These are phyloP conservation scores for Fusarium sulawesiense DNA, from an alignment of 2,329 filamentous ascomycete genomes.

Conservation along the genomic window DNA sequence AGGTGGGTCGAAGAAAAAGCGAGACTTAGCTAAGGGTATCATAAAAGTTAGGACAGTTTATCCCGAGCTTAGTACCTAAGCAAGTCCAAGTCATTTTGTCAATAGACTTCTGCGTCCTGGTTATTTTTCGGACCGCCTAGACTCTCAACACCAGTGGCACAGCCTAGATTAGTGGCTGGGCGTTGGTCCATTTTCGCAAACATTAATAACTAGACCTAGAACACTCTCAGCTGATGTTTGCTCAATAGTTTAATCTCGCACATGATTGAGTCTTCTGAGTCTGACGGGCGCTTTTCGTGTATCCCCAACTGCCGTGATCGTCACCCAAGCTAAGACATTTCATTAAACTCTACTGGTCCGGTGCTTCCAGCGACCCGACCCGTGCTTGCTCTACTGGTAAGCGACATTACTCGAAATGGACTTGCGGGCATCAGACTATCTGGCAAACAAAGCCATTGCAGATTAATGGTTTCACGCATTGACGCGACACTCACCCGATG, in stretches of 20 bases:
- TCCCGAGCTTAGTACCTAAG: too few relatives aligned
- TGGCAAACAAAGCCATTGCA: background rate
- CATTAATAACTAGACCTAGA: background rate
- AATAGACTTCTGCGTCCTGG: too few relatives aligned
- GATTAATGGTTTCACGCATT: background rate
- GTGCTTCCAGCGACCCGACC: background rate
- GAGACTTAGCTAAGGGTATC: too few relatives aligned
- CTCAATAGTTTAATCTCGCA: background rate
- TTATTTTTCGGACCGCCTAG: too few relatives aligned
- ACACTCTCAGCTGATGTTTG: background rate
- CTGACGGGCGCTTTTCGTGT: too few relatives aligned
- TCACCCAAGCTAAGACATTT: background rate
- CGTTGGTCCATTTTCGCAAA: background rate
- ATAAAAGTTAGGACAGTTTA: too few relatives aligned
- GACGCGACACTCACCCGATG: background rate
- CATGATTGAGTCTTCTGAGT: background rate
- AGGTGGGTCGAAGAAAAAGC: too few relatives aligned
- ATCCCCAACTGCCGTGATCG: background rate
- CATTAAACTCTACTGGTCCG: conserved; percentile 21
- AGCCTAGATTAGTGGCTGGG: background rate
- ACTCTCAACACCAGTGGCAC: background rate
- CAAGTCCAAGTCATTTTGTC: too few relatives aligned
- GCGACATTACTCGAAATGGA: background rate
- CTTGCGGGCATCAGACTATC: background rate
- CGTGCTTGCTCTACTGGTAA: background rate